Evolutionary conservation across 164 flowering plant genomes (phyloP).

Genomic region (Magnolia changhungtana): DNA sequence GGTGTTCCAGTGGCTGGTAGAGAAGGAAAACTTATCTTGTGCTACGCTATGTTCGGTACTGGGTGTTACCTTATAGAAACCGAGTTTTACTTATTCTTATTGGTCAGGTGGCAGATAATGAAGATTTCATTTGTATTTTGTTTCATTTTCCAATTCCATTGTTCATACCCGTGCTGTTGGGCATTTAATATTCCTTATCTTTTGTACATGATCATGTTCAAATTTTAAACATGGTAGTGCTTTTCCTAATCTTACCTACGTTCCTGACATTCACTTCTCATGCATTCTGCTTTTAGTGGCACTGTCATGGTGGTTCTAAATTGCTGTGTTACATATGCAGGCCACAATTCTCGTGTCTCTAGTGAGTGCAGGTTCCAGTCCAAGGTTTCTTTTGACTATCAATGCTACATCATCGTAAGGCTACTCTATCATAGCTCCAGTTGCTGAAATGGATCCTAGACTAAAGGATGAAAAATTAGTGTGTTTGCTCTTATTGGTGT

Average conservation of each 20-base stretch:
- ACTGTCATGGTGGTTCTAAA: not conserved
- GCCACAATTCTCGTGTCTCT: conserved; percentile 20
- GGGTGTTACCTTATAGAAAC: not conserved
- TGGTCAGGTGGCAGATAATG: not conserved
- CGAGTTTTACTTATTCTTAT: not conserved
- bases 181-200: not conserved
- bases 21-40: not conserved
- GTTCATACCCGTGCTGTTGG: not conserved
- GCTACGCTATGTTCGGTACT: not conserved
- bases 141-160: not conserved
- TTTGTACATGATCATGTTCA: not conserved
- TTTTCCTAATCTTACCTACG: not conserved
- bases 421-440: not conserved
- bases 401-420: conserved; percentile 33
- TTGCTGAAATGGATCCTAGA: not conserved
- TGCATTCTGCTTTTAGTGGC: not conserved
- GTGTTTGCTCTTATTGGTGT: not conserved
- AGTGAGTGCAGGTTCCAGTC: conserved; percentile 24
- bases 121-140: too few species aligned
- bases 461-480: not conserved
- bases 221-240: not conserved
- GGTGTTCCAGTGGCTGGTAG: not conserved
- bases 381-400: conserved; percentile 22
- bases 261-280: not conserved
- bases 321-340: conserved; percentile 23